Evolutionary conservation across 148 eudicot species (phyloP).

Genomic region (Cornus controversa): DNA sequence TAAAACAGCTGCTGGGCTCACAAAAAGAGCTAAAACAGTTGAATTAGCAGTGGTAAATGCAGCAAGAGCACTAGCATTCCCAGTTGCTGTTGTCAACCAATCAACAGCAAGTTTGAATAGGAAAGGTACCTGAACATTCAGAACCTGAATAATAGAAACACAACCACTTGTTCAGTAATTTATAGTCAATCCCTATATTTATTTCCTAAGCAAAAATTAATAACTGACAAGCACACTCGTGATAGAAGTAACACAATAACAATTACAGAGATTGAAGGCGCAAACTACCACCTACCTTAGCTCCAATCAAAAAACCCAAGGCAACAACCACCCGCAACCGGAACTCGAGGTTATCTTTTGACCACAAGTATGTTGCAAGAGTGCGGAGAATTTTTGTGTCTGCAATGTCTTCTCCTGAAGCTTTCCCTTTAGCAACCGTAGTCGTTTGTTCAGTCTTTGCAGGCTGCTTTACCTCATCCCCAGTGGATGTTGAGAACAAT

Average conservation of each 20-base stretch:
- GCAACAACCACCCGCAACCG: conserved; percentile 80
- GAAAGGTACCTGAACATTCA: conserved; percentile 96
- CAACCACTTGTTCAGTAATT: background rate
- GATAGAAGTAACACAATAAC: too few relatives aligned
- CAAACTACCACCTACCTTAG: conserved; percentile 50
- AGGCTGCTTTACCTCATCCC: conserved; percentile 41
- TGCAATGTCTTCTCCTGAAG: conserved; percentile 35
- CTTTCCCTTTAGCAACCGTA: conserved; percentile 26
- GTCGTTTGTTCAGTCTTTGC: conserved; percentile 30
- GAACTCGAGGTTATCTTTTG: conserved; percentile 78
- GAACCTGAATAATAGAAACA: conserved; percentile 51
- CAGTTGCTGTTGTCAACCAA: conserved; percentile 84
- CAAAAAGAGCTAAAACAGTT: conserved; percentile 67
- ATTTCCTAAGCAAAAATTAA: background rate
- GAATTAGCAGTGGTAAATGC: conserved; percentile 80
- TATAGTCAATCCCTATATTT: background rate
- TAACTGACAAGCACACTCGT: background rate
- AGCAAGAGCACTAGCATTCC: conserved; percentile 73
- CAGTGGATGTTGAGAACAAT: conserved; percentile 47
- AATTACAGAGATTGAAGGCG: too few relatives aligned
- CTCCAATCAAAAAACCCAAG: conserved; percentile 81
- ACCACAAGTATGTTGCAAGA: conserved; percentile 77
- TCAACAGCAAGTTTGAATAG: conserved; percentile 92
- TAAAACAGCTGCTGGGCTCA: conserved; percentile 87
- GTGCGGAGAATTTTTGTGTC: conserved; percentile 67